phyloP scores from a whole-genome alignment of 2,329 filamentous ascomycete species.

The Calonectria naviculata region DNA sequence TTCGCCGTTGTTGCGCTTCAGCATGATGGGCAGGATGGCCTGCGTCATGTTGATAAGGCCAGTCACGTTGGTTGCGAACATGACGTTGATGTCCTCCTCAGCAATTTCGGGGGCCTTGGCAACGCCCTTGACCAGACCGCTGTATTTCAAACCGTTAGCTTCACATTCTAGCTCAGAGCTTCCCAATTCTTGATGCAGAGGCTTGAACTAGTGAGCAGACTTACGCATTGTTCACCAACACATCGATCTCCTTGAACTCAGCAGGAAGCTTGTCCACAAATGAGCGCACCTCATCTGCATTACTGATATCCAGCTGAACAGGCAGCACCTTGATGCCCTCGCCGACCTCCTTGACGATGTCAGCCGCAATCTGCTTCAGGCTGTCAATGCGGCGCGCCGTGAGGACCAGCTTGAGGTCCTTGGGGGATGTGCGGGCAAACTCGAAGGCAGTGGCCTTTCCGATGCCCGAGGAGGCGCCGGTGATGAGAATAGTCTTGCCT shows the following conservation, averaged over 20 bases:
- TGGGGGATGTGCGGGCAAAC: slow-evolving; percentile 86
- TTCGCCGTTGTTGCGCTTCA: slow-evolving; percentile 73
- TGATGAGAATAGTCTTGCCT: slow-evolving; percentile 93
- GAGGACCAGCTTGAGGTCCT: slow-evolving; percentile 83
- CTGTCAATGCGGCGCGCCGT: slow-evolving; percentile 86
- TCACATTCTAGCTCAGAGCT: too few species aligned
- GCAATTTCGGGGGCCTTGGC: slow-evolving; percentile 86
- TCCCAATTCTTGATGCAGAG: background rate
- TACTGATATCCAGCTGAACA: slow-evolving; percentile 87
- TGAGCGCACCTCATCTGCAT: slow-evolving; percentile 75
- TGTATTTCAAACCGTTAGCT: slow-evolving; percentile 48
- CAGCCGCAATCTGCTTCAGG: slow-evolving; percentile 78
- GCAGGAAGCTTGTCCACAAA: slow-evolving; percentile 81
- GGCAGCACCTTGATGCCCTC: slow-evolving; percentile 84
- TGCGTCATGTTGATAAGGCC: slow-evolving; percentile 98
- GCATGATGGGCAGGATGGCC: slow-evolving; percentile 84
- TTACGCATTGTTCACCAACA: slow-evolving; percentile 96
- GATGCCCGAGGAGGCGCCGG: slow-evolving; percentile 93
- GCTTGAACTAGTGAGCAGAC: slow-evolving; percentile 46
- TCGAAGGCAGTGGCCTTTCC: slow-evolving; percentile 84
- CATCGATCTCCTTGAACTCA: slow-evolving; percentile 85
- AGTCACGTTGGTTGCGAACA: slow-evolving; percentile 94
- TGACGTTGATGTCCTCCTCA: slow-evolving; percentile 84
- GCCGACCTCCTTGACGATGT: slow-evolving; percentile 82
- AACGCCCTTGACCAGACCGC: slow-evolving; percentile 88